Percentiles rank a stretch among this genome's conserved stretches.
Evolutionary conservation across 345 rosid species (phyloP).

Genomic region (Salix exigua): DNA sequence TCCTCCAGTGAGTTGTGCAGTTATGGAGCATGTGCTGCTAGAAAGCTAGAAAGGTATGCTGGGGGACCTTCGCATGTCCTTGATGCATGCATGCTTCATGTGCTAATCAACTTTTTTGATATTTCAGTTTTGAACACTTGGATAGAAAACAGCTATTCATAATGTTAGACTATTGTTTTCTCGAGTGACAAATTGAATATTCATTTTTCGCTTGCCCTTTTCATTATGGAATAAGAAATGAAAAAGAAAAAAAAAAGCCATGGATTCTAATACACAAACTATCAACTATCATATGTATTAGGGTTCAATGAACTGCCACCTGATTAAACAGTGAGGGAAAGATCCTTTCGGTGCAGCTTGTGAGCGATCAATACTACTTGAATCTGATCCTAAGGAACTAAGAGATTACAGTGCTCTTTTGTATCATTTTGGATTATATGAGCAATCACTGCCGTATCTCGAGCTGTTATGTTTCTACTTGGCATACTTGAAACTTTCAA

Average conservation of each 20-base stretch:
- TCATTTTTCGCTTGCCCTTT: too few species aligned
- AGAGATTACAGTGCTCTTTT: slow-evolving; percentile 68
- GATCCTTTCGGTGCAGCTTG: slow-evolving; percentile 40
- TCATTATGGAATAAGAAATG: background rate
- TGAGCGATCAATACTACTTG: slow-evolving; percentile 57
- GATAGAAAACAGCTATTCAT: background rate
- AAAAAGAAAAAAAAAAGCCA: background rate
- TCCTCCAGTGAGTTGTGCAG: background rate
- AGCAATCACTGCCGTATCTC: slow-evolving; percentile 46
- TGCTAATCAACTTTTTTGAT: background rate
- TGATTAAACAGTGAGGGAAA: background rate
- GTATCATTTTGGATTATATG: slow-evolving; percentile 59
- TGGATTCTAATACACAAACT: background rate
- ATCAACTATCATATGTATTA: background rate
- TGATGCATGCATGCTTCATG: background rate
- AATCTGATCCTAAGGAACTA: slow-evolving; percentile 45
- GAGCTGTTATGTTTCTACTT: slow-evolving; percentile 24
- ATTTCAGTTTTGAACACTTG: background rate
- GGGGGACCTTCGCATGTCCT: background rate
- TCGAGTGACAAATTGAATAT: background rate
- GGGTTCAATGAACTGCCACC: background rate
- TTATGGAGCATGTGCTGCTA: background rate
- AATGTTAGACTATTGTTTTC: background rate
- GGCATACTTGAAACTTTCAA: background rate
- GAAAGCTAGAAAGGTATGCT: background rate